Evolutionary conservation across 352 stramenopile species (phyloP), one percentile per base, ranked within the genome.

Genomic region (Phytopythium cucurbitacearum): DNA sequence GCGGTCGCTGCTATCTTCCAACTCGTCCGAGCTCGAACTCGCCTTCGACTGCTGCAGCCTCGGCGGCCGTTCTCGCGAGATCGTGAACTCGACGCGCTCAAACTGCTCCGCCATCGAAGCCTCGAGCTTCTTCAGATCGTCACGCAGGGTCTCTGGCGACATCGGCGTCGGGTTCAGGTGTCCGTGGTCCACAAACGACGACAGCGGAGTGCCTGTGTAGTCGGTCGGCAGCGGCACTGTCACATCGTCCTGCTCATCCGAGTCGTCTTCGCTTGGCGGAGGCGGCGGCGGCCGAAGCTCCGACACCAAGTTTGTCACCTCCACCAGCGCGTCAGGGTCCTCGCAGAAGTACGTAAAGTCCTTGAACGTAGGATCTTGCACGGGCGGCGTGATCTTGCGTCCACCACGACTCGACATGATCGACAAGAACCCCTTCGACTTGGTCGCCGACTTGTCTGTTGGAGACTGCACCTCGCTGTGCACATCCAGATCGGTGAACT

Each of bases 271-370:
- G 10, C 59, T 63, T n/a, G 69, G 68, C 13, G 78, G 68, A 10
- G 75, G 74, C 7, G 64, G 61, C 1, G 70, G 59, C 15, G 80
- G 82, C 28, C 81, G 82, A 13, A 95, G 51, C 55, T 95, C 85
- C 10, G 84, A 85, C 7, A 93, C 85, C 16, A 95, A 57, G 41
- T 92, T 79, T 0, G 69, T 84, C 12, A 93, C 85, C 53, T 91
- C 82, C 13, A 95, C 85, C 7, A 95, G 76, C 28, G 83, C 69
- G 49, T 95, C 85, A 0, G 85, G 85, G 56, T 95, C 80, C 78
- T 95, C 82, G 41, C 85, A 95, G 34, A 87, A 95, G 65, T 95
- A 95, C 3, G 85, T 95, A 36, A 95, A 95, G 52, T 95, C 85
- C 67, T 95, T 95, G 44, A 95, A 95, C 2, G 85, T 94, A 6